phyloP scores from a whole-genome alignment of 306 rosid genomes.

The Dalbergia oliveri region DNA sequence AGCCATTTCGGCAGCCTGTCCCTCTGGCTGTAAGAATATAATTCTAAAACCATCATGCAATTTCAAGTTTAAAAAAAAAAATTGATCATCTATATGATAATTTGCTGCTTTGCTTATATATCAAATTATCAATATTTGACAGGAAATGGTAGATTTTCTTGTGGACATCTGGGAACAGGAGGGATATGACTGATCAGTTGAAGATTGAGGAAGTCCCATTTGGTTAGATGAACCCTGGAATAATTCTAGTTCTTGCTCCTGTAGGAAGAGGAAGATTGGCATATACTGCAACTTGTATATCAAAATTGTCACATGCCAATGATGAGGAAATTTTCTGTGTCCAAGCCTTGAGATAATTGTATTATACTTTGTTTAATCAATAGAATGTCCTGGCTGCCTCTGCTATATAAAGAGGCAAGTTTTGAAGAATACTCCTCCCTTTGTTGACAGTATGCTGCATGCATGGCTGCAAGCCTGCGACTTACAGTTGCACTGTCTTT shows the following conservation, averaged over 20 bases:
- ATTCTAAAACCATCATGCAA: conserved; percentile 5
- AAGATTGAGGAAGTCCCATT: conserved; percentile 44
- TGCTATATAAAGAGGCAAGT: conserved; percentile 40
- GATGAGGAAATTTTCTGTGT: conserved; percentile 45
- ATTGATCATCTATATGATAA: conserved; percentile 25
- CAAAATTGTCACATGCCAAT: conserved; percentile 40
- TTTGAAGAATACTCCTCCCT: conserved; percentile 23
- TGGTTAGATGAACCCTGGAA: conserved; percentile 50
- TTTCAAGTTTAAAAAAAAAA: neutral
- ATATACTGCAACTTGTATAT: conserved; percentile 51
- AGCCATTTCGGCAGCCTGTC: conserved; percentile 85
- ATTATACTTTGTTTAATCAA: conserved; percentile 40
- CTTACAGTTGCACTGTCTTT: no score
- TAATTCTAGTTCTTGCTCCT: conserved; percentile 52
- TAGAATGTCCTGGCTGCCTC: conserved; percentile 42
- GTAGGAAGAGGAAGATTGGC: conserved; percentile 51
- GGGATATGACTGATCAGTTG: conserved; percentile 76
- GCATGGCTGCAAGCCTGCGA: neutral
- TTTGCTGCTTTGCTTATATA: neutral
- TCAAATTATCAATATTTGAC: conserved; percentile 26
- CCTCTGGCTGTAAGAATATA: conserved; percentile 75
- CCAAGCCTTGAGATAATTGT: conserved; percentile 39
- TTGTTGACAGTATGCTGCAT: conserved; percentile 31
- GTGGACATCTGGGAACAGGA: conserved; percentile 97
- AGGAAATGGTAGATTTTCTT: conserved; percentile 99